Base-by-base conservation (phyloP, 1,284 basidiomycete genomes). In the Ustilago shanxiensis region DNA sequence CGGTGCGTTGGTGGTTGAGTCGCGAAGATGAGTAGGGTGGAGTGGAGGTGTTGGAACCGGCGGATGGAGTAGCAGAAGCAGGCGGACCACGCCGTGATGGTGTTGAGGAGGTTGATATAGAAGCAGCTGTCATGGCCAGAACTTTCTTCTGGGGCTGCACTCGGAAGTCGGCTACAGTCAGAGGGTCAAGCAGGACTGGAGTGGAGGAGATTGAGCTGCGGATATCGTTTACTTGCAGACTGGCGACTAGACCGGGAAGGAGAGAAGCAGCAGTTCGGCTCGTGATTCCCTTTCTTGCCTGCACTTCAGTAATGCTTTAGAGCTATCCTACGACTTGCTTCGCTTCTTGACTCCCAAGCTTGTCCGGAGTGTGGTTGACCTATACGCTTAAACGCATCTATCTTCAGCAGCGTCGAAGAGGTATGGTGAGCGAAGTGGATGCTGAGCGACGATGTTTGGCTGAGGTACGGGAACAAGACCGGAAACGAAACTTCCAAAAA, bases 401-500 rank as follows among this genome's bases (percentile, higher is more conserved):
- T 20, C 13, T n/a, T 22, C 22, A 4, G n/a, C 3, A 7, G 44
- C 16, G n/a, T 49, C 47, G 26, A 28, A 16, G 47, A 49, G 24
- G 47, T 26, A 49, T 49, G 45, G 18, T 56, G 37, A 24, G 7
- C 16, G 14, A 18, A 18, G 8, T 28, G 18, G n/a, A 14, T 14
- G 16, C 26, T 47, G 39, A 33, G 22, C 24, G 52, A 60, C 62
- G 68, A 60, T 49, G 58, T 55, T 31, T 44, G n/a, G 49, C 35
- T 44, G 47, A 56, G n/a, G 44, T 41, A 66, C 64, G 70, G 70
- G 47, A 56, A 67, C 65, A 67, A 60, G 65, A 72, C 70, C 70
- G 70, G 68, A 71, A 20, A 11, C 26, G 13, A 26, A 58, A 57
- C n/a, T 35, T 59, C 45, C 39, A 22, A 13, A 33, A 53, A 18